A percentile compares a stretch with the other conserved stretches of the same genome.
Evolutionary conservation across 352 stramenopile species (phyloP).

Genomic region (Thraustochytrium sp.): DNA sequence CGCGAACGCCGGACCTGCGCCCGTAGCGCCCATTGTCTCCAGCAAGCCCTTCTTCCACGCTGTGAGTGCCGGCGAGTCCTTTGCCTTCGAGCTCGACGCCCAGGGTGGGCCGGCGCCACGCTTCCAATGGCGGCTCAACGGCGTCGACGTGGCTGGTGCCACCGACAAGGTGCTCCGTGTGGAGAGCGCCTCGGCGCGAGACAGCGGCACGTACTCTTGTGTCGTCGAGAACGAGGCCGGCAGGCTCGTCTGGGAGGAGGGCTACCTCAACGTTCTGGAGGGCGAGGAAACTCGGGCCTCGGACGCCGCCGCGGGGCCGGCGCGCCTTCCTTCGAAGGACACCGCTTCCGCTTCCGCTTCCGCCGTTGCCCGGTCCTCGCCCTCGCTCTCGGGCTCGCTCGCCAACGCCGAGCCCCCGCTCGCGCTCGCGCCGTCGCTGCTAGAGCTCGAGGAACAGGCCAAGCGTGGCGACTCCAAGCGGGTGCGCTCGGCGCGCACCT

Average conservation of each 20-base stretch:
- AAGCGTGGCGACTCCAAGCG: constrained; percentile 7
- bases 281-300: not conserved
- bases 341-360: no score
- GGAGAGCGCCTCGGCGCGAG: not conserved
- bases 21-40: not conserved
- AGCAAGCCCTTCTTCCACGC: constrained; percentile 38
- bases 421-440: not conserved
- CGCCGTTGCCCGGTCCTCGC: not conserved
- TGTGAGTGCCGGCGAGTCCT: not conserved
- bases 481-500: constrained; percentile 14
- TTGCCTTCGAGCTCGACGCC: constrained; percentile 22
- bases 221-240: constrained; percentile 44
- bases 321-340: not conserved
- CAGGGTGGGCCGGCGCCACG: constrained; percentile 10
- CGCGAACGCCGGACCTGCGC: not conserved
- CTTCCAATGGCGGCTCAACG: constrained; percentile 49
- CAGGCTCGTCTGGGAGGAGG: constrained; percentile 47
- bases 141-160: constrained; percentile 40
- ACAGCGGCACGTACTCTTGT: constrained; percentile 49
- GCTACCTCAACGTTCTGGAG: constrained; percentile 44
- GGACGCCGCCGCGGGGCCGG: not conserved
- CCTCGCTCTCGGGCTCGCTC: not conserved
- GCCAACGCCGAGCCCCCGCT: not conserved
- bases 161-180: not conserved
- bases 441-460: not conserved